A percentile compares a stretch with the other conserved stretches of the same genome.
Evolutionary conservation across 2,329 filamentous ascomycete genomes (phyloP).

Genomic region (Epichloe amarillans): DNA sequence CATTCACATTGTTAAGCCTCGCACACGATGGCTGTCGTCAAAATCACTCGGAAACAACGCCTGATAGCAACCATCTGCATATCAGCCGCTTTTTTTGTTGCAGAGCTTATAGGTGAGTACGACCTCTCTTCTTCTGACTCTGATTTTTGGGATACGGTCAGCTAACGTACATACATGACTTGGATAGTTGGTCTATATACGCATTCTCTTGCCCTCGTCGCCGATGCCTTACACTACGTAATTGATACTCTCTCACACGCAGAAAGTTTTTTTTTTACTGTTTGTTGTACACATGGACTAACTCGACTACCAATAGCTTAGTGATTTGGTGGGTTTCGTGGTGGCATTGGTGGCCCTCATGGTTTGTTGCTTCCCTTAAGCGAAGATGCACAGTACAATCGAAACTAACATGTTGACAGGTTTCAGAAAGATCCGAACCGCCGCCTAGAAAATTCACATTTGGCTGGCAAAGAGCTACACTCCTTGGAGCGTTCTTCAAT

Average conservation of each 20-base stretch:
- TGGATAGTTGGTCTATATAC: slow-evolving; percentile 52
- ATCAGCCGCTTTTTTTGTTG: slow-evolving; percentile 39
- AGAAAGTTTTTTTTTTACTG: not conserved
- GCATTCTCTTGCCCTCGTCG: slow-evolving; percentile 55
- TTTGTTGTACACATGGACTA: too few relatives aligned
- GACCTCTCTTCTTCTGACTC: not conserved
- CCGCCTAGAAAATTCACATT: slow-evolving; percentile 44
- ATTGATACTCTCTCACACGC: not conserved
- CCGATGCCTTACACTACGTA: slow-evolving; percentile 70
- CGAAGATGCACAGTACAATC: not conserved
- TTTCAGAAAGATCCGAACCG: slow-evolving; percentile 37
- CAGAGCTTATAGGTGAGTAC: slow-evolving; percentile 32
- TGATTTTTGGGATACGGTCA: not conserved
- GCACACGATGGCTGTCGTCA: slow-evolving; percentile 10
- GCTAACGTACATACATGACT: not conserved
- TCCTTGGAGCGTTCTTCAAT: slow-evolving; percentile 71
- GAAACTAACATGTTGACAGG: slow-evolving; percentile 14
- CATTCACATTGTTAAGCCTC: not conserved
- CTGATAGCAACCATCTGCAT: slow-evolving; percentile 34
- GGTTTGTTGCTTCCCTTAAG: slow-evolving; percentile 24
- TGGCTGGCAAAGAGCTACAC: slow-evolving; percentile 63
- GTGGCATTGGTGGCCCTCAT: slow-evolving; percentile 52
- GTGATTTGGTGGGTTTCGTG: slow-evolving; percentile 56
- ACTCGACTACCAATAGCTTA: slow-evolving; percentile 33
- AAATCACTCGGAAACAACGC: slow-evolving; percentile 26